phyloP scores from a whole-genome alignment of 225 moss, liverwort and hornwort genomes.

The Climacium dendroides region DNA sequence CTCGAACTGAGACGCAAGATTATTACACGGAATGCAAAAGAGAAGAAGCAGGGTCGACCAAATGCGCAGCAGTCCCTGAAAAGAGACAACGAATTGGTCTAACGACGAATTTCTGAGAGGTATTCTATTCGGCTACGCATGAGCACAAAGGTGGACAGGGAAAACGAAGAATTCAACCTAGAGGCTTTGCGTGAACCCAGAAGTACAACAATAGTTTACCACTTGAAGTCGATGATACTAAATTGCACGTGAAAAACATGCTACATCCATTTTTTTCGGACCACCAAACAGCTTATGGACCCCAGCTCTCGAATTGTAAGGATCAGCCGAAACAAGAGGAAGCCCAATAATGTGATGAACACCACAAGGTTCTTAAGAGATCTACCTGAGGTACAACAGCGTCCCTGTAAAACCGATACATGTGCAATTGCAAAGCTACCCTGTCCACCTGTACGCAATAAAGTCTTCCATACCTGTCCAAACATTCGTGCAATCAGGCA shows the following conservation, averaged over 20 bases:
- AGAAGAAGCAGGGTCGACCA: slow-evolving; percentile 71
- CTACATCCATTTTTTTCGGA: background rate
- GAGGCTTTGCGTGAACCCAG: background rate
- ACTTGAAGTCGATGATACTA: background rate
- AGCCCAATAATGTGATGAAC: background rate
- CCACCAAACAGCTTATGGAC: background rate
- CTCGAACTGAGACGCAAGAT: slow-evolving; percentile 56
- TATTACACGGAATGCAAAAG: slow-evolving; percentile 61
- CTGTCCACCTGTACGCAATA: slow-evolving; percentile 95
- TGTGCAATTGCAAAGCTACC: slow-evolving; percentile 70
- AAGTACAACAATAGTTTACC: background rate
- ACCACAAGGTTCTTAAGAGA: background rate
- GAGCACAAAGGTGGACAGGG: slow-evolving; percentile 6
- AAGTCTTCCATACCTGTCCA: slow-evolving; percentile 88
- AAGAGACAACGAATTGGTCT: slow-evolving; percentile 50
- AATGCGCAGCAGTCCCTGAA: slow-evolving; percentile 68
- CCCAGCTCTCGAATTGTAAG: background rate
- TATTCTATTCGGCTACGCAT: slow-evolving; percentile 8
- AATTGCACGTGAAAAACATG: background rate
- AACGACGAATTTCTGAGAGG: slow-evolving; percentile 24
- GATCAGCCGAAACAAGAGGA: background rate
- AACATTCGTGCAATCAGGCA: background rate
- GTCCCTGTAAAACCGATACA: slow-evolving; percentile 94
- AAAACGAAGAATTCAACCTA: slow-evolving; percentile 1
- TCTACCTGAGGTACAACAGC: slow-evolving; percentile 91